Conservation (phyloP, 2,329 filamentous ascomycete genomes). For the Dactylonectria macrodidyma region DNA sequence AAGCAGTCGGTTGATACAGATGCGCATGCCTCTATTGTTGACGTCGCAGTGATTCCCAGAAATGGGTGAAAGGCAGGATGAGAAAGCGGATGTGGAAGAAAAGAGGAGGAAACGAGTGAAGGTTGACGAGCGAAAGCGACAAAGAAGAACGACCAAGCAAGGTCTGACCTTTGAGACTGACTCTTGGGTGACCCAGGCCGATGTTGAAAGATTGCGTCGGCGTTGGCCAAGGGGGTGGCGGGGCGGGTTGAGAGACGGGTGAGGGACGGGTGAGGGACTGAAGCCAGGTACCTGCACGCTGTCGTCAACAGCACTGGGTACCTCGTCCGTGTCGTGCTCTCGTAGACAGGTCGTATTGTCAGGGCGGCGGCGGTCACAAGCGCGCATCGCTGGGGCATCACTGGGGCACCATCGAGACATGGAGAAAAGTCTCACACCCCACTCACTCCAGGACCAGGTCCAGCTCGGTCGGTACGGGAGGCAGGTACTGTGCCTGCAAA, state of each 20-base stretch:
- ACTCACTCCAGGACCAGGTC: background rate
- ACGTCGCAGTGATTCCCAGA: constrained; percentile 15
- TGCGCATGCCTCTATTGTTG: background rate
- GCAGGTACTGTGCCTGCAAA: constrained; percentile 5
- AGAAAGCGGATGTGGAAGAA: constrained; percentile 4
- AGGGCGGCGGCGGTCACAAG: constrained; percentile 27
- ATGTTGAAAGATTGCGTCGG: constrained; percentile 30
- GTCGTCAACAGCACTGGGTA: constrained; percentile 14
- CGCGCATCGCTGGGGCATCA: constrained; percentile 16
- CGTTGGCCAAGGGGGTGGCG: constrained; percentile 23
- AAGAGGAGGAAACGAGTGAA: background rate
- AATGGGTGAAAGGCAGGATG: constrained; percentile 1
- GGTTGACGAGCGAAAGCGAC: constrained; percentile 2
- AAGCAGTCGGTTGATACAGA: background rate
- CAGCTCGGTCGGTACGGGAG: background rate
- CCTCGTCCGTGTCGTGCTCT: constrained; percentile 20
- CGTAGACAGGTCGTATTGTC: constrained; percentile 11
- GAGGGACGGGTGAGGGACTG: constrained; percentile 1
- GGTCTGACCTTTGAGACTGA: constrained; percentile 9
- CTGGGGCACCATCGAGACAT: constrained; percentile 10
- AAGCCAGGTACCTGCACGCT: constrained; percentile 19
- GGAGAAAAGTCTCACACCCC: constrained; percentile 9
- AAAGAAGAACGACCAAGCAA: constrained; percentile 2
- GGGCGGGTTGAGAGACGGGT: constrained; percentile 23
- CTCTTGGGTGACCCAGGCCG: background rate